Evolutionary conservation across 805 yeast genomes (phyloP).

Genomic region (Myxozyma melibiosi): DNA sequence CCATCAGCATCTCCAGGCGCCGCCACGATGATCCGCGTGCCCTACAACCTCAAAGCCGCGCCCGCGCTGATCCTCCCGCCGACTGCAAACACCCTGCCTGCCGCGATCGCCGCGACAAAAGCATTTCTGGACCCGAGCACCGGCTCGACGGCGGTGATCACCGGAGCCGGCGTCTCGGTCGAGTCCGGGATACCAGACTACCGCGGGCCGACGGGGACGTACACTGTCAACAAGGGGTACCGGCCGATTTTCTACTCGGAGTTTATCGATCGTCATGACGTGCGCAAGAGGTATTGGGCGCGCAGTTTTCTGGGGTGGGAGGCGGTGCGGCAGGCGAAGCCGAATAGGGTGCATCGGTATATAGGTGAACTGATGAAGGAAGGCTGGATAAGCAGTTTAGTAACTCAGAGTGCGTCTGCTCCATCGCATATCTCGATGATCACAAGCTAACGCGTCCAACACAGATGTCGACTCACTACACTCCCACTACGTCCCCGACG

Average conservation of each 20-base stretch:
- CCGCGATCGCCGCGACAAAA: constrained; percentile 20
- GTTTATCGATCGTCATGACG: constrained; percentile 29
- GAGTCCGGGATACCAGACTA: constrained; percentile 41
- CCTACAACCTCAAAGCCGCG: constrained; percentile 22
- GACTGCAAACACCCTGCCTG: constrained; percentile 17
- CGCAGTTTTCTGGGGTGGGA: constrained; percentile 37
- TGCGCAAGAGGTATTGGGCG: constrained; percentile 39
- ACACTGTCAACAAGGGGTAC: constrained; percentile 35
- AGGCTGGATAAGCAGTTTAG: constrained; percentile 28
- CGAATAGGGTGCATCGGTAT: constrained; percentile 33
- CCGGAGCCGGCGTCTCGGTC: constrained; percentile 40
- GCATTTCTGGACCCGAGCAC: constrained; percentile 28
- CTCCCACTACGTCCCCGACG: constrained; percentile 29
- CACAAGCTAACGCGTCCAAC: background rate
- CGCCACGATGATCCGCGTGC: constrained; percentile 27
- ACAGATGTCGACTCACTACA: constrained; percentile 37
- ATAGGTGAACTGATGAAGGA: constrained; percentile 28
- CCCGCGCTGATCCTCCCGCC: constrained; percentile 26
- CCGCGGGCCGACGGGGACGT: constrained; percentile 38
- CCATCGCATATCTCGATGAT: no score
- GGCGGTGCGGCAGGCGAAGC: constrained; percentile 30
- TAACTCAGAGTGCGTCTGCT: constrained; percentile 34
- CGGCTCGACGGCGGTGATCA: constrained; percentile 33
- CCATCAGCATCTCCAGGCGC: no score
- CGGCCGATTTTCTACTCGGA: constrained; percentile 39